Conservation (phyloP, 139 green algal genomes). For the Marvania coccoides region DNA sequence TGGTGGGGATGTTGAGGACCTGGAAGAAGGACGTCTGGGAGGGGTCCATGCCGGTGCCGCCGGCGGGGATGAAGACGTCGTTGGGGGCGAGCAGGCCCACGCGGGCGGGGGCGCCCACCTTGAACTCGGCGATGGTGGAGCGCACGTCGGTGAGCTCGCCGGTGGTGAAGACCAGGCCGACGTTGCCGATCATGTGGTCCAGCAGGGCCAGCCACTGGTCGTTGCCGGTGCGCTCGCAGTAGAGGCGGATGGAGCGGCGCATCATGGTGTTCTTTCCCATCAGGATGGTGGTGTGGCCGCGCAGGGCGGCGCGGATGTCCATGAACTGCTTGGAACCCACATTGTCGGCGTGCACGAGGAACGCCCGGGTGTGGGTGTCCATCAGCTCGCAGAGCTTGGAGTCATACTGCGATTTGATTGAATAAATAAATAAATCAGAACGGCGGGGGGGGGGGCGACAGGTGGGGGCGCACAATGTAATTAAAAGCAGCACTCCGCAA, state of each 20-base stretch:
- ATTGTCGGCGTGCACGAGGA: slow-evolving; percentile 96
- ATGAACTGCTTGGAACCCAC: slow-evolving; percentile 98
- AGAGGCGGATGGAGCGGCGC: slow-evolving; percentile 89
- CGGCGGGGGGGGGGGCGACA: not conserved
- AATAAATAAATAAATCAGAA: not conserved
- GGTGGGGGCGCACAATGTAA: not conserved
- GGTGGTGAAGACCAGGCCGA: slow-evolving; percentile 97
- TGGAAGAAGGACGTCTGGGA: slow-evolving; percentile 99
- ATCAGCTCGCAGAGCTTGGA: slow-evolving; percentile 69
- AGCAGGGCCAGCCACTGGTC: slow-evolving; percentile 78
- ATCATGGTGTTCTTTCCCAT: slow-evolving; percentile 99
- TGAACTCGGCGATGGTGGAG: slow-evolving; percentile 81
- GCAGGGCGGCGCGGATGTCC: slow-evolving; percentile 91
- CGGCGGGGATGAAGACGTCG: slow-evolving; percentile 81
- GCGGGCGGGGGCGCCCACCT: slow-evolving; percentile 85
- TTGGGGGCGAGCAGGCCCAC: slow-evolving; percentile 85
- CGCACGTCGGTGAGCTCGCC: slow-evolving; percentile 60
- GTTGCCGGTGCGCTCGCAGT: slow-evolving; percentile 84
- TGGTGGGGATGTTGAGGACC: slow-evolving; percentile 98
- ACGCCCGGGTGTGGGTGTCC: slow-evolving; percentile 75
- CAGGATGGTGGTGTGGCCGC: slow-evolving; percentile 78
- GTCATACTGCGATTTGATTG: slow-evolving; percentile 67
- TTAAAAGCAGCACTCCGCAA: not conserved
- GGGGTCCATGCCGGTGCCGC: slow-evolving; percentile 94
- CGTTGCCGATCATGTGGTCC: slow-evolving; percentile 91